A percentile compares a stretch with the other conserved stretches of the same genome.
Conservation (phyloP, 2,329 filamentous ascomycete genomes). For the Penicillium sp. region DNA sequence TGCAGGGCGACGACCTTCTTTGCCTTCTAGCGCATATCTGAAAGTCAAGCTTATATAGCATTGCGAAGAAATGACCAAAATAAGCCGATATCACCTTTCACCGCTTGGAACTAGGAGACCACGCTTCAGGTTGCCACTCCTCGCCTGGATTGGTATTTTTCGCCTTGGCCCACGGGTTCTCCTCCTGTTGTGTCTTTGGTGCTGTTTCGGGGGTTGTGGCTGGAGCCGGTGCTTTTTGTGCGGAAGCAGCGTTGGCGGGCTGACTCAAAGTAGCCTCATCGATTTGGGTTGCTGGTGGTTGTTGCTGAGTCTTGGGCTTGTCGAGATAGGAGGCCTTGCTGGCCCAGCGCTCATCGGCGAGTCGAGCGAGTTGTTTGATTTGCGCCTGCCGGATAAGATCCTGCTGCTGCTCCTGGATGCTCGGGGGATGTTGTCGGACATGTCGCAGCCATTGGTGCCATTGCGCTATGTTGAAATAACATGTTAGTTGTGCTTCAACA, state of each 20-base stretch:
- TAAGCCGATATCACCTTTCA: conserved; percentile 28
- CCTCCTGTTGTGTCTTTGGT: conserved; percentile 16
- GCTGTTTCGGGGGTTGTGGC: not conserved
- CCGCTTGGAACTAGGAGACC: conserved; percentile 52
- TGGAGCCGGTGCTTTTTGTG: conserved; percentile 1
- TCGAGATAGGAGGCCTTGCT: conserved; percentile 59
- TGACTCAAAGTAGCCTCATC: conserved; percentile 41
- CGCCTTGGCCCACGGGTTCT: conserved; percentile 59
- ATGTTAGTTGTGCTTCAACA: conserved; percentile 14
- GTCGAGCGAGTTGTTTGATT: conserved; percentile 57
- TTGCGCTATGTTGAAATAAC: conserved; percentile 48
- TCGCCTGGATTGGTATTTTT: conserved; percentile 56
- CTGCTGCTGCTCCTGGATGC: conserved; percentile 56
- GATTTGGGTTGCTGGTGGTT: conserved; percentile 45
- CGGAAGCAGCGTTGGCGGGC: conserved; percentile 32
- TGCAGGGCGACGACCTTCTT: not conserved
- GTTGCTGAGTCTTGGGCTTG: conserved; percentile 50
- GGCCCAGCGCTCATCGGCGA: conserved; percentile 62
- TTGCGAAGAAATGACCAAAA: not conserved
- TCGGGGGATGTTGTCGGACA: conserved; percentile 55
- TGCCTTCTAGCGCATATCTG: not conserved
- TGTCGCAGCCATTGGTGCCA: conserved; percentile 69
- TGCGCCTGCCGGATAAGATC: conserved; percentile 57
- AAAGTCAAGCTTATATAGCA: not conserved
- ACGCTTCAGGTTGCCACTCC: conserved; percentile 65